phyloP scores from a whole-genome alignment of 352 stramenopile species.

The Aphanomyces cochlioides region DNA sequence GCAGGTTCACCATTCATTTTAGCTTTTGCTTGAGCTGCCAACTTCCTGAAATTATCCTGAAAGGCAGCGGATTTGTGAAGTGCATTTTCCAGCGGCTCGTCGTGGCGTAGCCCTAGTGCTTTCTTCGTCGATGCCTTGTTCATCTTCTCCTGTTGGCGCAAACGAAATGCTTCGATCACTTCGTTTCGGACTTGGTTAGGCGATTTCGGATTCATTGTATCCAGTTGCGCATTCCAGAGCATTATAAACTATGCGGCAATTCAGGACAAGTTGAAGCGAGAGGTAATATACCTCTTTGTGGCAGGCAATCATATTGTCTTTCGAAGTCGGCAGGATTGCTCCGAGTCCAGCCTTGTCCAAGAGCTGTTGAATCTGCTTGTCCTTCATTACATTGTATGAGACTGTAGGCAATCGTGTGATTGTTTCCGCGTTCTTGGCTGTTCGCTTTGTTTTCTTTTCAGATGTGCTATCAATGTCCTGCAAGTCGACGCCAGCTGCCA shows the following conservation, averaged over 20 bases:
- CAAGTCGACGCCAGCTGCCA: conserved; percentile 33
- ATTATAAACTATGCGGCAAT: conserved; percentile 55
- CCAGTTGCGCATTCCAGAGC: conserved; percentile 71
- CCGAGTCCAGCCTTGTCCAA: conserved; percentile 65
- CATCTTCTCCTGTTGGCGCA: conserved; percentile 58
- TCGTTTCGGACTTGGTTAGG: conserved; percentile 56
- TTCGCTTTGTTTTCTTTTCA: not conserved
- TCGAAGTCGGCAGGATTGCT: conserved; percentile 41
- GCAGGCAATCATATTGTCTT: conserved; percentile 83
- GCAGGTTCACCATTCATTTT: conserved; percentile 38
- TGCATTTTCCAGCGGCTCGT: conserved; percentile 31
- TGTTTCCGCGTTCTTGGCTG: conserved; percentile 33
- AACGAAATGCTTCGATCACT: conserved; percentile 63
- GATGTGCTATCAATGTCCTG: conserved; percentile 18
- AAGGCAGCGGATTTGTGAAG: conserved; percentile 49
- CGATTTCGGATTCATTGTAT: conserved; percentile 74
- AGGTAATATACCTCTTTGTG: conserved; percentile 69
- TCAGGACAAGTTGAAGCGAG: not conserved
- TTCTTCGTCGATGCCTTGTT: conserved; percentile 35
- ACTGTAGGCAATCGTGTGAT: conserved; percentile 65
- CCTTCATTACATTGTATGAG: conserved; percentile 83
- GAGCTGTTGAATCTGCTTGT: conserved; percentile 72
- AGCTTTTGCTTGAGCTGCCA: conserved; percentile 63
- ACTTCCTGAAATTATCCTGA: conserved; percentile 68
- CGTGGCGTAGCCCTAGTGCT: conserved; percentile 35